These are phyloP conservation scores for Boletus rubescentipes DNA, from an alignment of 768 basidiomycete genomes.

Conservation along the genomic window DNA sequence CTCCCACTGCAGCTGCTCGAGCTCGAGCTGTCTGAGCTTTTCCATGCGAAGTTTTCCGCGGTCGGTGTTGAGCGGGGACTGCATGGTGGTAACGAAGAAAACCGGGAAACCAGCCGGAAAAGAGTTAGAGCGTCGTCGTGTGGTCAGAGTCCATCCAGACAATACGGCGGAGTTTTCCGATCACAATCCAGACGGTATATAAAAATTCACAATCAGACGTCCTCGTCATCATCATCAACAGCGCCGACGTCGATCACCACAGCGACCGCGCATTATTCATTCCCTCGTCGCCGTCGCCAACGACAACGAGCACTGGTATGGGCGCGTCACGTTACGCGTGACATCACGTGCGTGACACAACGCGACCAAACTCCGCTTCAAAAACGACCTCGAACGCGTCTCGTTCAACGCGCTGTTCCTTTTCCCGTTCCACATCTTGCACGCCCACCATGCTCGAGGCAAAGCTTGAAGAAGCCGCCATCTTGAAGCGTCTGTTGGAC, in stretches of 20 bases:
- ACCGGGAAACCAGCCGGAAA: conserved; percentile 9
- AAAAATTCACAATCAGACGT: conserved; percentile 1
- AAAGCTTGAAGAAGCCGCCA: conserved; percentile 80
- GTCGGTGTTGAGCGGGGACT: conserved; percentile 30
- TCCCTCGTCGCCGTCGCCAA: not conserved
- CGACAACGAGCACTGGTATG: not conserved
- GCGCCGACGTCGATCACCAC: not conserved
- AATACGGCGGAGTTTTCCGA: conserved; percentile 13
- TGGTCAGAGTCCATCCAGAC: not conserved
- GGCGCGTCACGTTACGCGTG: conserved; percentile 26
- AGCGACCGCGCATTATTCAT: not conserved
- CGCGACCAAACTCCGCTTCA: conserved; percentile 36
- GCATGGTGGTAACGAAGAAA: conserved; percentile 10
- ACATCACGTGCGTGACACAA: conserved; percentile 27
- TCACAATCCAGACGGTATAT: conserved; percentile 4
- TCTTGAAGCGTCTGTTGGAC: conserved; percentile 91
- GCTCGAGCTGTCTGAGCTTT: conserved; percentile 47
- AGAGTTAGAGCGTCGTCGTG: not conserved
- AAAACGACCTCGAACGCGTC: conserved; percentile 34
- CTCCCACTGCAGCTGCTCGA: conserved; percentile 53
- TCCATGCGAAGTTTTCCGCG: conserved; percentile 49
- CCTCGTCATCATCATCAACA: too few species aligned
- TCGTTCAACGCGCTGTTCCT: conserved; percentile 16
- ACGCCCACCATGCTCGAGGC: conserved; percentile 77
- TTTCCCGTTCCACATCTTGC: conserved; percentile 5